Percentiles rank a stretch among this genome's conserved stretches.
These are phyloP conservation scores for Lolium rigidum DNA, from an alignment of 176 grass and related monocot species.

Conservation along the genomic window DNA sequence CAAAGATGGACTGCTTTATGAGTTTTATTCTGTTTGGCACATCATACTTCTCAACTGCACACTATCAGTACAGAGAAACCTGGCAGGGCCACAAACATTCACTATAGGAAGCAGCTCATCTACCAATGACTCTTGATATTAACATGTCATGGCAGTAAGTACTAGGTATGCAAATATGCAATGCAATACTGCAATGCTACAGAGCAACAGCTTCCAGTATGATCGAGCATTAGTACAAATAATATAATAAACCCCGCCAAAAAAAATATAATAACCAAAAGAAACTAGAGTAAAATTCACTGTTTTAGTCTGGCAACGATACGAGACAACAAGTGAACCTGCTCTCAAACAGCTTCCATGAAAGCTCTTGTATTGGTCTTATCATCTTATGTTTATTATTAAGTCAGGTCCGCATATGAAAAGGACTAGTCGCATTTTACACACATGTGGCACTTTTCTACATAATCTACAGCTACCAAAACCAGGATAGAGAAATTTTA, in stretches of 20 bases:
- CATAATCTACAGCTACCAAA: background rate
- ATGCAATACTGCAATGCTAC: conserved; percentile 37
- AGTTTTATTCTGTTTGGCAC: conserved; percentile 51
- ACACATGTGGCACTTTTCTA: background rate
- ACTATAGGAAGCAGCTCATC: conserved; percentile 68
- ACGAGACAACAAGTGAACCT: conserved; percentile 23
- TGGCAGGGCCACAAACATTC: conserved; percentile 67
- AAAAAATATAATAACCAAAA: conserved; percentile 26
- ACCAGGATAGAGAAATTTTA: background rate
- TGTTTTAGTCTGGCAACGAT: conserved; percentile 5
- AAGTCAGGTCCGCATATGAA: background rate
- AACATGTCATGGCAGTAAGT: conserved; percentile 76
- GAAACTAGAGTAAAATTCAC: background rate
- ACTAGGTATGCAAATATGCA: conserved; percentile 37
- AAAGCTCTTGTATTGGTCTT: conserved; percentile 5
- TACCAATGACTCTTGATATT: conserved; percentile 70
- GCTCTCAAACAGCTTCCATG: background rate
- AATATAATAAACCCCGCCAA: background rate
- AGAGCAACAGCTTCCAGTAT: conserved; percentile 65
- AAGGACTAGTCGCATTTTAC: background rate
- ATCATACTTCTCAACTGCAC: conserved; percentile 97
- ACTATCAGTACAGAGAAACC: conserved; percentile 99
- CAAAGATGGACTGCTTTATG: background rate
- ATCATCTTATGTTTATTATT: conserved; percentile 4
- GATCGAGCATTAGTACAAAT: conserved; percentile 8